Evolutionary conservation across 495 filamentous ascomycete genomes (phyloP).

Genomic region (Lichina pygmaea): DNA sequence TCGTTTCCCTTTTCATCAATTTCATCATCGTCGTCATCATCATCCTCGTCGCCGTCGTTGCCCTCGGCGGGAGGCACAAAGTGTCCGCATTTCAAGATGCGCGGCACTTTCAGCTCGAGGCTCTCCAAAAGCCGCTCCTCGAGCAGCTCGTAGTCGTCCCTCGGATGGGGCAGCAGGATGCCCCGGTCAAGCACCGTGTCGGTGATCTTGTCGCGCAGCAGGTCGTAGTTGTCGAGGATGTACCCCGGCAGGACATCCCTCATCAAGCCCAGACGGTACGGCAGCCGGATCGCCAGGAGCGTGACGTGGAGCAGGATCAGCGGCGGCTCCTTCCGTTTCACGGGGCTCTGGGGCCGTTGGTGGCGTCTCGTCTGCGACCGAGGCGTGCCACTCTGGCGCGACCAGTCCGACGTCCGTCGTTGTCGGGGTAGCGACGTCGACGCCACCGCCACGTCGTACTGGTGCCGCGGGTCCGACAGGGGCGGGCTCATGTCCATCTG

Average conservation of each 20-base stretch:
- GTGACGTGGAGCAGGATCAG: constrained; percentile 77
- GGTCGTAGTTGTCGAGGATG: constrained; percentile 43
- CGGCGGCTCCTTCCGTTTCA: constrained; percentile 27
- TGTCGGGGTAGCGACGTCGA: not conserved
- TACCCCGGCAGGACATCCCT: constrained; percentile 21
- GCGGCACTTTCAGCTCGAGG: constrained; percentile 46
- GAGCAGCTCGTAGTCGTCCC: constrained; percentile 70
- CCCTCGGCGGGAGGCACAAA: constrained; percentile 11
- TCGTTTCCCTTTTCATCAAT: constrained; percentile 11
- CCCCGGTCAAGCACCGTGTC: constrained; percentile 65
- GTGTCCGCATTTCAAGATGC: constrained; percentile 60
- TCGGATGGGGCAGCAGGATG: constrained; percentile 65
- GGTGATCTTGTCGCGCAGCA: constrained; percentile 46
- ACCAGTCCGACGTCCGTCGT: not conserved
- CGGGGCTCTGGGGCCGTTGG: constrained; percentile 6
- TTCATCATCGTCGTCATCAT: constrained; percentile 7
- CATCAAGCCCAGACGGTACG: constrained; percentile 32
- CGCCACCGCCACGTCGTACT: constrained; percentile 2
- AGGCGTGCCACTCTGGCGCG: constrained; percentile 1
- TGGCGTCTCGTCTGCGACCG: not conserved
- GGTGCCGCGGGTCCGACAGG: constrained; percentile 12
- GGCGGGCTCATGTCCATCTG: constrained; percentile 48
- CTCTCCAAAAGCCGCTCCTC: constrained; percentile 82
- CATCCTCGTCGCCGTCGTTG: constrained; percentile 2
- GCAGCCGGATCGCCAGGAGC: constrained; percentile 41